These are phyloP conservation scores for Biscutella auriculata DNA, from an alignment of 441 rosid species.

Conservation along the genomic window DNA sequence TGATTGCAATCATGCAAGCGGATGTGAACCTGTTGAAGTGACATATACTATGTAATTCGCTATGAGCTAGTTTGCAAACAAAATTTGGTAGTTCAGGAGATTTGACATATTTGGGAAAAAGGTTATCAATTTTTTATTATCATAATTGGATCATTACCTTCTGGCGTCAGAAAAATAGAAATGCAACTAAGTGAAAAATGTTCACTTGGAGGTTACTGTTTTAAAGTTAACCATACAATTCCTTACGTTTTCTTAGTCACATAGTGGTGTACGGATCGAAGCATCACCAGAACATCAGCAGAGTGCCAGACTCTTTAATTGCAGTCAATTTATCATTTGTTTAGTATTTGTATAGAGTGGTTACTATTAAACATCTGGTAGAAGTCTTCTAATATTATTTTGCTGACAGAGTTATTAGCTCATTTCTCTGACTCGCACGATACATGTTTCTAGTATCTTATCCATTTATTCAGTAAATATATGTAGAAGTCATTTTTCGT, in stretches of 20 bases:
- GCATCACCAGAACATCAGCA: constrained; percentile 3
- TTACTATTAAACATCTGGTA: constrained; percentile 1
- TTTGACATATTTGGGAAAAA: background rate
- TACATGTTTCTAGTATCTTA: background rate
- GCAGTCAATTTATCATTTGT: background rate
- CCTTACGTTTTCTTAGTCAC: background rate
- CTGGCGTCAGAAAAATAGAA: background rate
- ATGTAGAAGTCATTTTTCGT: background rate
- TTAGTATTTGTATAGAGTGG: background rate
- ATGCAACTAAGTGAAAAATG: constrained; percentile 1
- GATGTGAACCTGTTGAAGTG: constrained; percentile 7
- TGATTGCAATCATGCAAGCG: background rate
- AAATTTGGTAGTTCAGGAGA: background rate
- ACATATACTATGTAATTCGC: background rate
- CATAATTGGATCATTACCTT: background rate
- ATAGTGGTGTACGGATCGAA: background rate
- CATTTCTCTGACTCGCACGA: background rate
- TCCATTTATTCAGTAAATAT: constrained; percentile 1
- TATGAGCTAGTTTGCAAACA: background rate
- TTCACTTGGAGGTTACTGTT: background rate
- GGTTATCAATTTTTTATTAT: background rate
- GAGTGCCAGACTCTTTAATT: background rate
- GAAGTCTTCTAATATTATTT: background rate
- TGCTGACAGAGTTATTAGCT: background rate
- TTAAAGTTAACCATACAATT: background rate